A percentile compares a stretch with the other conserved stretches of the same genome.
phyloP scores from a whole-genome alignment of 306 rosid genomes.

The Gastrolobium villosum region DNA sequence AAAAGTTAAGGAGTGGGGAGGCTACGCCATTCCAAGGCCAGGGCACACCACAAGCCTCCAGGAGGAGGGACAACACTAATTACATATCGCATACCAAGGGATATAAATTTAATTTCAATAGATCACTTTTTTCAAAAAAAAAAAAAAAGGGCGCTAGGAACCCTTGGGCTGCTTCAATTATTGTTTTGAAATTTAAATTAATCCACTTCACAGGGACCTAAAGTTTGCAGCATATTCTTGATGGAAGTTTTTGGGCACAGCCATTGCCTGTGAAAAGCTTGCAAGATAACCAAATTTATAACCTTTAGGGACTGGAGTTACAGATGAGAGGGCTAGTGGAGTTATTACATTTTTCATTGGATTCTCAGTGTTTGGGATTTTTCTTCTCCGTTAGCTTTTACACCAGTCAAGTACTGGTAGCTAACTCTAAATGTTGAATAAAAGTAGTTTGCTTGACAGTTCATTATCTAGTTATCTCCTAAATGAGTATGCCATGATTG shows the following conservation, averaged over 20 bases:
- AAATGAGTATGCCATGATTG: not conserved
- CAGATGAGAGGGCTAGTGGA: constrained; percentile 32
- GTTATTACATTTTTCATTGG: constrained; percentile 18
- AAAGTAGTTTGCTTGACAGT: too few species aligned
- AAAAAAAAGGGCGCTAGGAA: too few species aligned
- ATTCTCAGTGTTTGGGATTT: constrained; percentile 3
- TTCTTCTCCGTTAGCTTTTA: constrained; percentile 29
- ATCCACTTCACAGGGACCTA: too few species aligned
- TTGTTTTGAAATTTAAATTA: too few species aligned
- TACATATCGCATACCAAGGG: too few species aligned
- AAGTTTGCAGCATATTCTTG: not conserved
- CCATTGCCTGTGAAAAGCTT: not conserved
- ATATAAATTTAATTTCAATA: not conserved
- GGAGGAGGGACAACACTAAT: not conserved
- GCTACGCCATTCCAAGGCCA: not conserved
- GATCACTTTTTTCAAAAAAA: not conserved
- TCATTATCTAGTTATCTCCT: too few species aligned
- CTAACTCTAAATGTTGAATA: not conserved
- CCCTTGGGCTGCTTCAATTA: too few species aligned
- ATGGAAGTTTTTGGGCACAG: not conserved
- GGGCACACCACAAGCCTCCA: not conserved
- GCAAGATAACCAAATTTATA: constrained; percentile 5
- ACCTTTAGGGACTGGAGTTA: constrained; percentile 24
- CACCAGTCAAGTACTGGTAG: not conserved
- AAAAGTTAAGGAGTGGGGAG: not conserved